Conservation (phyloP, 1,284 basidiomycete species). For the Cryptococcus floricola region DNA sequence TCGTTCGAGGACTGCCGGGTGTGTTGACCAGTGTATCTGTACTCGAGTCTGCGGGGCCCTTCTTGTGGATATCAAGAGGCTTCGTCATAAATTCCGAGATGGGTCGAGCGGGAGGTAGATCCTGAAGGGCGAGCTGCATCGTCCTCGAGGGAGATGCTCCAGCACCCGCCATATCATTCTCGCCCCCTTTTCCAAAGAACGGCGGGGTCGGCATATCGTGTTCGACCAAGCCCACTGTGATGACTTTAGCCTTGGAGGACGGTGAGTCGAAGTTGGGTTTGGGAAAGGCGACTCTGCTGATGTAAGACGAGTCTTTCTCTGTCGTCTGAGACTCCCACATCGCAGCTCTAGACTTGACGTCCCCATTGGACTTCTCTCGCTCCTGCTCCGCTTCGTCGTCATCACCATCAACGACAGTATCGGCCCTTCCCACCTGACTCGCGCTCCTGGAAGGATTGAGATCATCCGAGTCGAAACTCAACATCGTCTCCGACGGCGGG, state of each 20-base stretch:
- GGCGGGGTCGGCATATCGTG: too few relatives aligned
- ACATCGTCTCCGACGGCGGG: constrained; percentile 20
- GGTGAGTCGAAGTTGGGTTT: constrained; percentile 15
- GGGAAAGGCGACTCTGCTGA: constrained; percentile 37
- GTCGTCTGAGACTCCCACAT: constrained; percentile 1
- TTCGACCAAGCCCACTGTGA: too few relatives aligned
- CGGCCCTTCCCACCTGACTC: constrained; percentile 31
- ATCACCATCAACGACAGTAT: constrained; percentile 3
- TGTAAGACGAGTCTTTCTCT: constrained; percentile 19
- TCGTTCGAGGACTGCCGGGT: not conserved
- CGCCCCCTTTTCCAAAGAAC: too few relatives aligned
- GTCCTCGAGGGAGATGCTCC: not conserved
- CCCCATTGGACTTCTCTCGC: not conserved
- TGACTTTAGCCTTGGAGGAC: too few relatives aligned
- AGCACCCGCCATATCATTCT: too few relatives aligned
- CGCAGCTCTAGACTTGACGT: not conserved
- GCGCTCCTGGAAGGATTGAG: constrained; percentile 47
- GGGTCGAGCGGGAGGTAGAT: not conserved
- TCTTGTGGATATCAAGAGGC: not conserved
- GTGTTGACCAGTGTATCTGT: not conserved
- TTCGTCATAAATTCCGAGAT: not conserved
- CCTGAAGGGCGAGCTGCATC: not conserved
- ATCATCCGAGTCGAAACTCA: constrained; percentile 42
- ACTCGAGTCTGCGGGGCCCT: not conserved
- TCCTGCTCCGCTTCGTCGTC: not conserved